Base-by-base conservation (phyloP, 2,329 filamentous ascomycete species). In the Podosphaera xanthii region DNA sequence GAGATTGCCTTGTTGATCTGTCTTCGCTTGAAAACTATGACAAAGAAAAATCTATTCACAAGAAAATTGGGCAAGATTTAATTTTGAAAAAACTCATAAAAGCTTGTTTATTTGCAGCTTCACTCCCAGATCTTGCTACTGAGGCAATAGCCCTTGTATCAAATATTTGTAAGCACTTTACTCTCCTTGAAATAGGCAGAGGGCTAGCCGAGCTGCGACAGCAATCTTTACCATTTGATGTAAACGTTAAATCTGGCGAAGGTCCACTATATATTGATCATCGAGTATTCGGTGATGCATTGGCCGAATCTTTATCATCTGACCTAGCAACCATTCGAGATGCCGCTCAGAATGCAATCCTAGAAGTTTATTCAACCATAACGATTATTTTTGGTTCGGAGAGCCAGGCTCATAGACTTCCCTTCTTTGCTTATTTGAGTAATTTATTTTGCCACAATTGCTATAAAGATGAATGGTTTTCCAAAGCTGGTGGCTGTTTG, bases 401-500 rank as follows among this genome's bases (percentile, higher is more conserved):
- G 46, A 78, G 77, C 31, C 79, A 85, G 58, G 82, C 90, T 38
- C 81, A 86, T 40, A 82, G 82, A 59, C 76, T 98, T 7, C 81
- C 84, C 0, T 87, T 98, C 71, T 98, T 98, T 72, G 78, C 77
- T 60, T 83, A 91, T 66, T 76, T 98, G 4, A 84, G 85, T 46
- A 85, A 82, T 61, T 83, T 83, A 0, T 95, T 97, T 69, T 92
- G 87, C 65, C 92, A 98, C 69, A 89, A 87, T 63, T 98, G 92
- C 70, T 90, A 96, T 66, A 89, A 92, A 66, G 91, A 98, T 69
- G 92, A 98, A 67, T 99, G 94, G 92, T 98, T 95, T 68, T 90
- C 90, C 58, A 98, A 99, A 72, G 86, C 89, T 44, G 92, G 91
- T 56, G 92, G 92, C 46, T 90, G 86, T 59, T 74, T 91, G 30